Percentiles rank a stretch among this genome's conserved stretches.
Evolutionary conservation across 2,329 filamentous ascomycete genomes (phyloP).

Genomic region (Neonectria magnoliae): DNA sequence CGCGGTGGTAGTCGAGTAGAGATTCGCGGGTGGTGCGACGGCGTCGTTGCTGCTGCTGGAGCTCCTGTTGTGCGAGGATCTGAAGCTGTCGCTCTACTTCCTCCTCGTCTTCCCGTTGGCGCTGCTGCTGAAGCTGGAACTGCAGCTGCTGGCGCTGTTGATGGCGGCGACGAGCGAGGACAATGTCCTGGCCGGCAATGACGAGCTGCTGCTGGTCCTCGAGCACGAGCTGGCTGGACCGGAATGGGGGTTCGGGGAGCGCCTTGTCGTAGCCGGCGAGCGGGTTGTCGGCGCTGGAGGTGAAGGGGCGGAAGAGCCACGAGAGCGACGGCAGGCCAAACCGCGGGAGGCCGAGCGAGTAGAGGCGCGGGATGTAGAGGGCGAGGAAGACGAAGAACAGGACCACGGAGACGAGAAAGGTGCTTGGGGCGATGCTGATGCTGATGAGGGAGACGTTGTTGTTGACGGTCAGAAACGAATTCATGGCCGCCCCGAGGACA

Average conservation of each 20-base stretch:
- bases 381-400: constrained; percentile 62
- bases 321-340: constrained; percentile 45
- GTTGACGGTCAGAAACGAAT: constrained; percentile 68
- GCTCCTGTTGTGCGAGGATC: constrained; percentile 21
- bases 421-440: constrained; percentile 67
- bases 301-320: constrained; percentile 32
- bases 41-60: constrained; percentile 15
- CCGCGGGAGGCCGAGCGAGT: constrained; percentile 47
- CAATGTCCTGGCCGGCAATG: constrained; percentile 45
- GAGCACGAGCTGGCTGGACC: constrained; percentile 43
- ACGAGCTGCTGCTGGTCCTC: constrained; percentile 48
- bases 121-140: constrained; percentile 29
- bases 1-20: constrained; percentile 6
- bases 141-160: constrained; percentile 35
- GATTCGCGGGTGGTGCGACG: constrained; percentile 23
- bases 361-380: constrained; percentile 56
- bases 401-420: constrained; percentile 63
- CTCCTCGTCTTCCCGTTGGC: constrained; percentile 32
- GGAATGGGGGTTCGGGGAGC: constrained; percentile 40
- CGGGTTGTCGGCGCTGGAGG: constrained; percentile 14
- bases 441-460: constrained; percentile 70
- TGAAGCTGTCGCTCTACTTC: constrained; percentile 33
- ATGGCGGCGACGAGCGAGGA: constrained; percentile 35
- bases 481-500: constrained; percentile 55
- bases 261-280: constrained; percentile 36